These are phyloP conservation scores for Scutellaria baicalensis DNA, from an alignment of 257 asterid genomes.

Conservation along the genomic window DNA sequence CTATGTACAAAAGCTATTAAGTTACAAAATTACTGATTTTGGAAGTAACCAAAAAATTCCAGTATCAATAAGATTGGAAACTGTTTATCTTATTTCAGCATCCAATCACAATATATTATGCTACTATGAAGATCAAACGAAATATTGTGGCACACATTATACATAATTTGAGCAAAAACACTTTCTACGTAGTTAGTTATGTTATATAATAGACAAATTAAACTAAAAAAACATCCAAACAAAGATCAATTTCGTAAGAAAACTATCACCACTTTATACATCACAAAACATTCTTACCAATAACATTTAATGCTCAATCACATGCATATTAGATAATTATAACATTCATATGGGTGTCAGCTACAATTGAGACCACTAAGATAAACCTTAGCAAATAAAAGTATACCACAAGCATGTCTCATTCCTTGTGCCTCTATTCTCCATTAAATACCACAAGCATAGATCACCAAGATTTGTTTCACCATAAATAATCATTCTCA, in stretches of 20 bases:
- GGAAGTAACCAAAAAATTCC: neutral
- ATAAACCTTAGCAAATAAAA: neutral
- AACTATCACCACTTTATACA: neutral
- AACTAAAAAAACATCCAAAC: neutral
- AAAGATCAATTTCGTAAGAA: neutral
- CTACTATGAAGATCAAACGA: neutral
- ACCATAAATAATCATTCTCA: neutral
- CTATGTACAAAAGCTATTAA: neutral
- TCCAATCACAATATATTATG: neutral
- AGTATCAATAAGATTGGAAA: neutral
- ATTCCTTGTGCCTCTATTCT: neutral
- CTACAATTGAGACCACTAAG: neutral
- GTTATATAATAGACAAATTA: neutral
- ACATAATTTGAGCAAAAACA: neutral
- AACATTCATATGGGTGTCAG: neutral
- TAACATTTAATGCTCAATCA: neutral
- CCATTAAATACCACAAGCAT: constrained; percentile 1
- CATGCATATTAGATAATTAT: neutral
- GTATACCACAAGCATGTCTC: neutral
- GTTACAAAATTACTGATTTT: neutral
- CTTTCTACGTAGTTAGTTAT: neutral
- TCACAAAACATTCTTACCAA: neutral
- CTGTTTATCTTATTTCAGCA: neutral
- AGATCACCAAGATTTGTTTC: neutral
- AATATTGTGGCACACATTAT: neutral